Evolutionary conservation across 768 basidiomycete genomes (phyloP).

Genomic region (Lactifluus volemus): DNA sequence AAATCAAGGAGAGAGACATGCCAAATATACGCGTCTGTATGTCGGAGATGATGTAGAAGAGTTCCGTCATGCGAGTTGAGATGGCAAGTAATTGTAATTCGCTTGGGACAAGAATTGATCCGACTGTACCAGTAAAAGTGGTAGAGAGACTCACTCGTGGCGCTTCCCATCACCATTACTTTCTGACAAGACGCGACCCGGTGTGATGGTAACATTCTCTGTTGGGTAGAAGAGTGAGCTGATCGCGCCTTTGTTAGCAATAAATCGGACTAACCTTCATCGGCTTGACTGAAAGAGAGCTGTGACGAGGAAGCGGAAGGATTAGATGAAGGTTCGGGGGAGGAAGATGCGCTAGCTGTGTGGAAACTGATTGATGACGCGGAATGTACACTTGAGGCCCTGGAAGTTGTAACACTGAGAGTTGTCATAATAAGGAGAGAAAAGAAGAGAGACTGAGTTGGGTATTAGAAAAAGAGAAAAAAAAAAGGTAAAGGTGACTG

Average conservation of each 20-base stretch:
- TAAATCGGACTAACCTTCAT: constrained; percentile 44
- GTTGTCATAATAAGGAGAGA: constrained; percentile 21
- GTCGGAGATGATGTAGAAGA: constrained; percentile 80
- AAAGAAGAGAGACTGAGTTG: constrained; percentile 12
- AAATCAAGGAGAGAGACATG: constrained; percentile 27
- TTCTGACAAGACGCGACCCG: constrained; percentile 38
- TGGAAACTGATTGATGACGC: constrained; percentile 24
- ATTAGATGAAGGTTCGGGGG: constrained; percentile 20
- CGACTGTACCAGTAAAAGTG: background rate
- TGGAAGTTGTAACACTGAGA: constrained; percentile 10
- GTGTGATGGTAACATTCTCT: constrained; percentile 73
- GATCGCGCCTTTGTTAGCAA: constrained; percentile 1
- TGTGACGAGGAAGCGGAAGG: constrained; percentile 46
- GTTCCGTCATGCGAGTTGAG: constrained; percentile 80
- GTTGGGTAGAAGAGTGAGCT: constrained; percentile 8
- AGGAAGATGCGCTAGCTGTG: constrained; percentile 23
- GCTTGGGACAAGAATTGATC: constrained; percentile 29
- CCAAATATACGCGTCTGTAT: constrained; percentile 90
- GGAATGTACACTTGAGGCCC: constrained; percentile 18
- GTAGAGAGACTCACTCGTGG: constrained; percentile 47
- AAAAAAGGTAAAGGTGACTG: background rate
- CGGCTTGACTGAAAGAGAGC: constrained; percentile 43
- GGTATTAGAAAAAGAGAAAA: background rate
- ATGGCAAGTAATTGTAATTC: constrained; percentile 70
- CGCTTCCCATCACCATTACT: constrained; percentile 47